Evolutionary conservation across 2,329 filamentous ascomycete species (phyloP), one percentile per base, ranked within the genome.

Genomic region (Pyricularia grisea): DNA sequence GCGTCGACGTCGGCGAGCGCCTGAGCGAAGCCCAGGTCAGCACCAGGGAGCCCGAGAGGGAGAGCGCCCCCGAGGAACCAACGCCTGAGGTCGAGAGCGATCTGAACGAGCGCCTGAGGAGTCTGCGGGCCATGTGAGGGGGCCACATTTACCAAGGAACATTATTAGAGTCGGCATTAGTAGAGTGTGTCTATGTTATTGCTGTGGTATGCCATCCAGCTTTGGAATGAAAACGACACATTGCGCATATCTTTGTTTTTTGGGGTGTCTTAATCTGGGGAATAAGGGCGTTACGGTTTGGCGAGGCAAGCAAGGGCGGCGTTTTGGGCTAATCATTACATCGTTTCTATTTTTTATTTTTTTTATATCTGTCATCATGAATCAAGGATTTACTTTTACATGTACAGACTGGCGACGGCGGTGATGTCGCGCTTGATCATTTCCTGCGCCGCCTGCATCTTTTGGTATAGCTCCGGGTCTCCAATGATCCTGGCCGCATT

Each of bases 361-460:
- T 12, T 36, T 36, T 28, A 28, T 63, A 66, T 63, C 63, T 30
- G 61, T 27, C 7, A 27, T 31, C 23, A 14, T 28, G 11, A 66
- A 66, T 23, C 17, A n/a, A 36, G 28, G 30, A 30, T 9, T 25
- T 66, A 4, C 11, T 66, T n/a, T 72, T 84, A 96, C 91, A 96
- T 94, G 76, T 96, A 97, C 76, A 97, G 79, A 77, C 90, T 93
- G 17, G 93, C 93, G 58, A 94, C 92, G 23, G 94, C 94, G 27
- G 93, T 96, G 68, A 97, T 95, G 78, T 97, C 95, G 75, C 95
- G 84, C 85, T 97, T 96, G 78, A 99, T 99, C 86, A 97, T 87
- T 83, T 99, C 95, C 85, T 98, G 94, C 73, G 94, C 96, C 72
- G 89, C 89, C 81, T 97, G 90, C 94, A 99, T 99, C 86, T 99